Conservation (phyloP, 106 monocot genomes). For the Agapanthus africanus region DNA sequence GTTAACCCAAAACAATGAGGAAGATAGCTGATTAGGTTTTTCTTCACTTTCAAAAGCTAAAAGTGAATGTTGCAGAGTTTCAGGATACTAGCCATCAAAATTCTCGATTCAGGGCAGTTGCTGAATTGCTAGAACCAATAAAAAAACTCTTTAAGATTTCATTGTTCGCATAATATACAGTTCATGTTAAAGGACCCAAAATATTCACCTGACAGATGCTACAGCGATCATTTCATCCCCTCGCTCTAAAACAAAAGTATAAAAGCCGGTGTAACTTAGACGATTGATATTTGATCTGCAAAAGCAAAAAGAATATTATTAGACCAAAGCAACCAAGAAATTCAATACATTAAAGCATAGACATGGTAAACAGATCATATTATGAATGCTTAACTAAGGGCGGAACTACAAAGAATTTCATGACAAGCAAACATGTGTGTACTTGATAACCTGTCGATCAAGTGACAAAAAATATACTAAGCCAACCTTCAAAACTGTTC, state of each 20-base stretch:
- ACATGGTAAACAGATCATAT: background rate
- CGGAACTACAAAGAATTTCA: too few relatives aligned
- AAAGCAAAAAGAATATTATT: background rate
- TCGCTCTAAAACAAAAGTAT: slow-evolving; percentile 77
- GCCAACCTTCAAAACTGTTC: too few relatives aligned
- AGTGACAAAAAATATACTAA: too few relatives aligned
- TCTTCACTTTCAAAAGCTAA: background rate
- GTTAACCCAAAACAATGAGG: background rate
- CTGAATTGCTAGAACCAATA: background rate
- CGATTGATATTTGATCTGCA: slow-evolving; percentile 87
- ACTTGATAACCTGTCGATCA: too few relatives aligned
- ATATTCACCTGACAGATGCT: slow-evolving; percentile 73
- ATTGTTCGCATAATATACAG: background rate
- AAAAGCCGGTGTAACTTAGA: slow-evolving; percentile 72
- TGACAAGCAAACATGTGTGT: too few relatives aligned
- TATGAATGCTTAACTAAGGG: too few relatives aligned
- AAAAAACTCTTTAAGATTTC: background rate
- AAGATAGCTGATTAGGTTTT: background rate
- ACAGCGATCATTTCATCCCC: slow-evolving; percentile 87
- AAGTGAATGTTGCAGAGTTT: background rate
- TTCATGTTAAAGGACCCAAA: background rate
- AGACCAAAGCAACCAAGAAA: background rate
- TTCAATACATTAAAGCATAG: background rate
- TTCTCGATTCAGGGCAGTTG: background rate
- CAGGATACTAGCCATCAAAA: background rate